Percentiles rank a stretch among this genome's conserved stretches.
Evolutionary conservation across 202 grass and related monocot genomes (phyloP).

Genomic region (Brachypodium distachyon): DNA sequence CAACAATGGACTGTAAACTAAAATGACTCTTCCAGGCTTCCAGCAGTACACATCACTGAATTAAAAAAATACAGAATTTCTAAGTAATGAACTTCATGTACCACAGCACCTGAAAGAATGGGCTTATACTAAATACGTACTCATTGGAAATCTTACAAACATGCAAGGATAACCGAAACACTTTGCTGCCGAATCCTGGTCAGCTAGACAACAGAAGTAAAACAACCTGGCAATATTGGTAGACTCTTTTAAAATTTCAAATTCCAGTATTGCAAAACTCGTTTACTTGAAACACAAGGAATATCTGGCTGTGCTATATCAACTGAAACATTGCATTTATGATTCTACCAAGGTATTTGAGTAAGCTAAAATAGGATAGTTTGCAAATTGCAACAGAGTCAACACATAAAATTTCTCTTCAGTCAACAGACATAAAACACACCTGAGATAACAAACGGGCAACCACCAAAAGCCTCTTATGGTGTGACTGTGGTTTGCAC

Average conservation of each 20-base stretch:
- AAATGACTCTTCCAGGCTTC: background rate
- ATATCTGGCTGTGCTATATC: background rate
- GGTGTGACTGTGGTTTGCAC: conserved; percentile 47
- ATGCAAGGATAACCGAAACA: background rate
- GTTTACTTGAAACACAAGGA: background rate
- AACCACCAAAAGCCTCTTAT: conserved; percentile 69
- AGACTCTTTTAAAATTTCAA: background rate
- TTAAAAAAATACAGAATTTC: background rate
- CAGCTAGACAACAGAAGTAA: background rate
- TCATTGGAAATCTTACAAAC: background rate
- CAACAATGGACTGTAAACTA: background rate
- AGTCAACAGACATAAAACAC: too few relatives aligned
- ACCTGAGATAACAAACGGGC: conserved; percentile 82
- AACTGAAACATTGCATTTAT: background rate
- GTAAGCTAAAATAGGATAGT: background rate
- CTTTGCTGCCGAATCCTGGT: background rate
- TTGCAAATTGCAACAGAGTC: background rate
- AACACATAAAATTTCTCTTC: too few relatives aligned
- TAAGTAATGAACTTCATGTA: background rate
- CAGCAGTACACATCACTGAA: background rate
- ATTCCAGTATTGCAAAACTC: background rate
- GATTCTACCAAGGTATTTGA: background rate
- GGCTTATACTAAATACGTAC: background rate
- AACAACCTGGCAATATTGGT: background rate
- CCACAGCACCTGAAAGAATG: background rate